A percentile compares a stretch with the other conserved stretches of the same genome.
Evolutionary conservation across 2,329 filamentous ascomycete genomes (phyloP).

Genomic region (Ascochyta viciae-villosae): DNA sequence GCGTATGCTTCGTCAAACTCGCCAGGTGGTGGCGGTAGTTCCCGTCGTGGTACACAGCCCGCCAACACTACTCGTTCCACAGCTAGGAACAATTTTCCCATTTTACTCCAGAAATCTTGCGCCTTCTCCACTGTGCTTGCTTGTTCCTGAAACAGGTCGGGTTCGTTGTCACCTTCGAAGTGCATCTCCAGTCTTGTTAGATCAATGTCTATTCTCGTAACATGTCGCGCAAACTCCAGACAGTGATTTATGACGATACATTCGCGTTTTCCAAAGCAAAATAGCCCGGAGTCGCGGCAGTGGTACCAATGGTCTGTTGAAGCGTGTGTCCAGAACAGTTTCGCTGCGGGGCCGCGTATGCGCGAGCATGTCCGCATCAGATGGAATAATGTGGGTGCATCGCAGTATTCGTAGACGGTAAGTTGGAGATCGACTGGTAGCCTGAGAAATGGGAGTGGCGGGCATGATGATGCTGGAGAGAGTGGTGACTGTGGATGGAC

Average conservation of each 20-base stretch:
- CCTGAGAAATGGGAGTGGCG: slow-evolving; percentile 24
- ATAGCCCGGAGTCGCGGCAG: background rate
- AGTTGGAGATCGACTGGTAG: slow-evolving; percentile 35
- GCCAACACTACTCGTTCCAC: background rate
- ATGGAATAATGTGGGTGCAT: slow-evolving; percentile 8
- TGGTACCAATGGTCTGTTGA: slow-evolving; percentile 3
- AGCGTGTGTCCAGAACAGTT: slow-evolving; percentile 9
- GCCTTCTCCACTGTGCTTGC: background rate
- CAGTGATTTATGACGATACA: background rate
- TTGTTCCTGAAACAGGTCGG: background rate
- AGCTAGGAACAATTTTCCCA: background rate
- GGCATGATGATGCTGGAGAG: background rate
- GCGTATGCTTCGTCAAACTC: background rate
- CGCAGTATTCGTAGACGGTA: slow-evolving; percentile 28
- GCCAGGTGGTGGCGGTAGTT: no score
- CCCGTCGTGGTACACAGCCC: background rate
- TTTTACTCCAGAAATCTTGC: background rate
- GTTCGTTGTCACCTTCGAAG: background rate
- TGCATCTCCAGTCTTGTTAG: background rate
- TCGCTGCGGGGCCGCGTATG: slow-evolving; percentile 3
- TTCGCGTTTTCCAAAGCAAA: background rate
- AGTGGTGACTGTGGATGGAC: background rate
- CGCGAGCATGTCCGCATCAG: slow-evolving; percentile 12
- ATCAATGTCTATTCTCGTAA: background rate
- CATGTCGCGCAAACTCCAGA: background rate